A percentile compares a stretch with the other conserved stretches of the same genome.
Evolutionary conservation across 1,284 basidiomycete species (phyloP).

Genomic region (Tremellales sp.): DNA sequence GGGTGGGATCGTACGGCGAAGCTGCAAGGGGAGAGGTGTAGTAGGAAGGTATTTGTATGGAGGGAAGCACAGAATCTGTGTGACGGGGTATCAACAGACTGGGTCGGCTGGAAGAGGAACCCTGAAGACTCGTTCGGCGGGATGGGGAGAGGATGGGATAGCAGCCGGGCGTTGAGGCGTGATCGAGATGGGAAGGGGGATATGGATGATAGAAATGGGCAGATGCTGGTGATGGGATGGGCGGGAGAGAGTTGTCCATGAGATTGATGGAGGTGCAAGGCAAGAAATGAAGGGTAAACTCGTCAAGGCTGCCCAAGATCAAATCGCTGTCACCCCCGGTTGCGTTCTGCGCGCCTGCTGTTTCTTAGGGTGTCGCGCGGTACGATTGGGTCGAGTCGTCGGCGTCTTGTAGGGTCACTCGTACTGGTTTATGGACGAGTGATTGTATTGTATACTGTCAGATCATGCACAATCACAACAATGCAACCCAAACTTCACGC

Average conservation of each 20-base stretch:
- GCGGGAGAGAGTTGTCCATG: slow-evolving; percentile 1
- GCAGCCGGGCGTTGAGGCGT: not conserved
- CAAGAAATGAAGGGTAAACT: too few species aligned
- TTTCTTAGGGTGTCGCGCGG: too few species aligned
- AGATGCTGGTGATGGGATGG: not conserved
- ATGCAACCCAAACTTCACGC: too few species aligned
- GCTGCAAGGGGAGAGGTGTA: not conserved
- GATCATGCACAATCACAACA: too few species aligned
- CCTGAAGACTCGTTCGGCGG: not conserved
- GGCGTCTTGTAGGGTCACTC: too few species aligned
- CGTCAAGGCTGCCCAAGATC: too few species aligned
- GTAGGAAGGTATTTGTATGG: slow-evolving; percentile 4
- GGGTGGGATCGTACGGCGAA: not conserved
- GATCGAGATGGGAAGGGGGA: slow-evolving; percentile 3
- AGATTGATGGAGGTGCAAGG: not conserved
- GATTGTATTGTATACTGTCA: too few species aligned
- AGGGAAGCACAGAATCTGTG: slow-evolving; percentile 5
- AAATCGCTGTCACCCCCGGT: too few species aligned
- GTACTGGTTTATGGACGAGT: too few species aligned
- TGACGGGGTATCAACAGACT: not conserved
- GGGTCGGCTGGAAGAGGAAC: not conserved
- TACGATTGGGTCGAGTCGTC: too few species aligned
- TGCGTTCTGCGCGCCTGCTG: too few species aligned
- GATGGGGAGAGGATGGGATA: not conserved
- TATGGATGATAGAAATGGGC: not conserved